Conservation (phyloP, 352 stramenopile genomes). For the Phytophthora tentaculata region DNA sequence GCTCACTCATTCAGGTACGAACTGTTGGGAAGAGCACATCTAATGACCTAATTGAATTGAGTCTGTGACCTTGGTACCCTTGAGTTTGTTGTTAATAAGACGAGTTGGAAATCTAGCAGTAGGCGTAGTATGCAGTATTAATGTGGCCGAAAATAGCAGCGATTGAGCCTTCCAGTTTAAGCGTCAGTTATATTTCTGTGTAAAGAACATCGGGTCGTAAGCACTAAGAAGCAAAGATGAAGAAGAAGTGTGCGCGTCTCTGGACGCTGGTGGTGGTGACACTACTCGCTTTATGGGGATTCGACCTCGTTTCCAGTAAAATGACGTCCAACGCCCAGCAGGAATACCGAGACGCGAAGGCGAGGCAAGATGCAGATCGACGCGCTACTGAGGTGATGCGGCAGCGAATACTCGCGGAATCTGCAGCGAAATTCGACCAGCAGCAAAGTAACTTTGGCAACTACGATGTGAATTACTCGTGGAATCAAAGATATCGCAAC, state of each 20-base stretch:
- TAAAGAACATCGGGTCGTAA: too few species aligned
- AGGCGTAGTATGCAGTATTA: too few species aligned
- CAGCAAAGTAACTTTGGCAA: constrained; percentile 4
- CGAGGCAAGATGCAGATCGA: constrained; percentile 15
- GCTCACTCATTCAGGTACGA: constrained; percentile 3
- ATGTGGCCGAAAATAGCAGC: too few species aligned
- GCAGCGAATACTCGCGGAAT: constrained; percentile 5
- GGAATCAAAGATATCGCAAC: constrained; percentile 9
- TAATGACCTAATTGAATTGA: constrained; percentile 15
- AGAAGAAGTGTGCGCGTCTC: not conserved
- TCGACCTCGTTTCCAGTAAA: not conserved
- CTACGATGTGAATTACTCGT: constrained; percentile 6
- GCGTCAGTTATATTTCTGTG: too few species aligned
- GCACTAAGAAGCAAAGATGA: too few species aligned
- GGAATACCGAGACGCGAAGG: constrained; percentile 5
- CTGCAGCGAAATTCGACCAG: constrained; percentile 9
- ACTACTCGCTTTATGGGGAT: not conserved
- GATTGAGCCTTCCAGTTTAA: too few species aligned
- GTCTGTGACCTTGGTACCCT: too few species aligned
- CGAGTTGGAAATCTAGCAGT: too few species aligned
- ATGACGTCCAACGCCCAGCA: not conserved
- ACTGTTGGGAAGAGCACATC: not conserved
- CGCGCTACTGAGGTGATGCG: constrained; percentile 2
- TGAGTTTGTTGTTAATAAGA: too few species aligned
- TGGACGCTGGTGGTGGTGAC: not conserved